Evolutionary conservation across 768 basidiomycete species (phyloP), one percentile per base, ranked within the genome.

Genomic region (Leccinum fibrillosum): DNA sequence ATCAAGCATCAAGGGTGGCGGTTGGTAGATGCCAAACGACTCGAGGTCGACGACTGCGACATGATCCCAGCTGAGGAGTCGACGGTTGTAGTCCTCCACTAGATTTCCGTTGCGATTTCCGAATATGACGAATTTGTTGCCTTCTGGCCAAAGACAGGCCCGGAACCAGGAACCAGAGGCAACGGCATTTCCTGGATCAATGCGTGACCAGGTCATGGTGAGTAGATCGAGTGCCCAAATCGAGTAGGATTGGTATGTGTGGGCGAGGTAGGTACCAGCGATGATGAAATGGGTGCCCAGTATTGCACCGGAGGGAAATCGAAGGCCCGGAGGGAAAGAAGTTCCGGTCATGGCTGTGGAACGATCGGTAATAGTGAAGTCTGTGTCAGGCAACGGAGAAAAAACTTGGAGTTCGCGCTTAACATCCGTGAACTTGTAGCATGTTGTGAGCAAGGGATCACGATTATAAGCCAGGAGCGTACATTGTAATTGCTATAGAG

Each of bases 401-500:
- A 98, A 87, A 32, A 98, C 82, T 75, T 97, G 93, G 52, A 98
- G 84, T 70, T 98, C 96, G 44, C 96, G 89, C 69, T 93, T 90
- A 61, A 98, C 95, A 68, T 97, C 93, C 55, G 90, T 92, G 74
- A 94, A 94, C 92, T 94, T 66, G 42, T 37, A 55, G 57, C 13
- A 62, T 49, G 53, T 39, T 44, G 54, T 66, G 54, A 61, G 60
- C 25, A 45, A 48, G 42, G 28, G 28, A 42, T 28, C 32, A 48
- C 49, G 13, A 56, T 55, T 26, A 56, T 17, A 53, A 54, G 53
- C 50, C 19, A 51, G 37, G 37, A 52, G 75, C 87, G 64, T 64
- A 92, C 91, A 76, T 98, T 98, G 78, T 95, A 97, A 71, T 98
- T 99, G 66, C 92, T 94, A 74, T 95, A 99, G 26, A 96, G 77